Base-by-base conservation (phyloP, 495 filamentous ascomycete genomes). In the Geopyxis carbonaria region DNA sequence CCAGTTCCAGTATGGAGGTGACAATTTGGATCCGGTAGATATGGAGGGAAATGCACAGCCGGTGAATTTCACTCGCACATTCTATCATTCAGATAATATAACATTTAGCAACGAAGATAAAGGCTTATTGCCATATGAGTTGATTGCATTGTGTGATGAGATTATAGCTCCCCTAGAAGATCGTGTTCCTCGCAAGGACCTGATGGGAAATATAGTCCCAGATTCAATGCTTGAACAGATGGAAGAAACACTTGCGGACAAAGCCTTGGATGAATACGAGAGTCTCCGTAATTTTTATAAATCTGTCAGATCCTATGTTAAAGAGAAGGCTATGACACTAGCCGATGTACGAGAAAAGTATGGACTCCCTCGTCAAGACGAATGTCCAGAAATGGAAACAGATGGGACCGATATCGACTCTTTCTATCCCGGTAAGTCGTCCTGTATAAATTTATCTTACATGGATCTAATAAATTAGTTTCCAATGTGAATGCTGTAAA, bases 21-120 rank as follows among this genome's bases (percentile, higher is more conserved):
- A 97, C 53, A 79, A 82, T 43, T 64, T 97, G 33, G 89, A 97
- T 62, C 89, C 89, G 10, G 77, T 92, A 29, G 83, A 93, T 56
- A 95, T 97, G 89, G 89, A 97, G 58, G 89, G 84, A 33, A 78
- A 77, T 40, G 89, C 85, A 21, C 79, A 79, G 50, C 89, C 89
- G 11, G 89, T 97, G 29, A 68, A 93, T 51, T 94, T 95, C 51
- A 78, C 87, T 24, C 72, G 91, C 29, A 91, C 89, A 0, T 95
- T 82, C 65, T 80, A 71, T 22, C 87, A 95, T 56, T 74, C 78
- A 7, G 73, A 91, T 51, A 72, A 66, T 30, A 66, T 76, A 6
- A 93, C 80, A 0, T 87, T 80, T 65, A 66, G 73, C 47, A 81
- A 94, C 43, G 58, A 68, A 3, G 84, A 87, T 22, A 61, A 47